Percentiles rank a stretch among this genome's conserved stretches.
Conservation (phyloP, 495 filamentous ascomycete genomes). For the Penicillium canescens region DNA sequence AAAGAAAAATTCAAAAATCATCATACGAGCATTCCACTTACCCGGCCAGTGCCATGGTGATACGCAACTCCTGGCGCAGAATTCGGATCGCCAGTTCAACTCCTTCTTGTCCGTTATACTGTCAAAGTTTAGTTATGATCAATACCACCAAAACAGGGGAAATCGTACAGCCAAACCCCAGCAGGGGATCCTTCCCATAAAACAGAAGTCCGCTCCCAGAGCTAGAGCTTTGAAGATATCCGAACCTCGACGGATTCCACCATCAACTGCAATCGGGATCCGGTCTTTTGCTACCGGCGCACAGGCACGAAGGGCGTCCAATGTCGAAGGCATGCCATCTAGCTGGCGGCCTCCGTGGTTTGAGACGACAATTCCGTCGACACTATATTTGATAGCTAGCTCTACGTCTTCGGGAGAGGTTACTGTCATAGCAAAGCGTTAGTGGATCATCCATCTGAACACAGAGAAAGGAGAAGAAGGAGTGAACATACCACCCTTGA, state of each 20-base stretch:
- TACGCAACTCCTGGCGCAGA: slow-evolving; percentile 36
- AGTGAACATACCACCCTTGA: slow-evolving; percentile 67
- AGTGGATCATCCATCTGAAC: background rate
- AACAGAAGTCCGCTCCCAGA: slow-evolving; percentile 79
- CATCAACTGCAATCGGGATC: slow-evolving; percentile 84
- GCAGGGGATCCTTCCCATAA: slow-evolving; percentile 78
- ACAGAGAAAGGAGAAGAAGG: too few relatives aligned
- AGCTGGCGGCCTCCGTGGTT: slow-evolving; percentile 95
- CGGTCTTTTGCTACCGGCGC: slow-evolving; percentile 78
- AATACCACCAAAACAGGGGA: slow-evolving; percentile 11
- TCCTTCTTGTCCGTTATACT: slow-evolving; percentile 42
- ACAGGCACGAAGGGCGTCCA: slow-evolving; percentile 85
- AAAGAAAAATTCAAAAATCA: background rate
- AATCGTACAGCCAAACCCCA: slow-evolving; percentile 58
- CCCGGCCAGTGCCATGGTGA: slow-evolving; percentile 41
- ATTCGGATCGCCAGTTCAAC: slow-evolving; percentile 39
- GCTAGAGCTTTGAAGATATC: slow-evolving; percentile 95
- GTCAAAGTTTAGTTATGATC: slow-evolving; percentile 16
- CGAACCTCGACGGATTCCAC: slow-evolving; percentile 81
- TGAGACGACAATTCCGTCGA: slow-evolving; percentile 85
- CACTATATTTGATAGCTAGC: slow-evolving; percentile 69
- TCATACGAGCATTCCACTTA: slow-evolving; percentile 6
- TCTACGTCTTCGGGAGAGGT: slow-evolving; percentile 78
- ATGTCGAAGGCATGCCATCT: slow-evolving; percentile 77
- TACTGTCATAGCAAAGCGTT: slow-evolving; percentile 39